Conservation (phyloP, 1,139 yeast species). For the Entelexis sorbosivorans region DNA sequence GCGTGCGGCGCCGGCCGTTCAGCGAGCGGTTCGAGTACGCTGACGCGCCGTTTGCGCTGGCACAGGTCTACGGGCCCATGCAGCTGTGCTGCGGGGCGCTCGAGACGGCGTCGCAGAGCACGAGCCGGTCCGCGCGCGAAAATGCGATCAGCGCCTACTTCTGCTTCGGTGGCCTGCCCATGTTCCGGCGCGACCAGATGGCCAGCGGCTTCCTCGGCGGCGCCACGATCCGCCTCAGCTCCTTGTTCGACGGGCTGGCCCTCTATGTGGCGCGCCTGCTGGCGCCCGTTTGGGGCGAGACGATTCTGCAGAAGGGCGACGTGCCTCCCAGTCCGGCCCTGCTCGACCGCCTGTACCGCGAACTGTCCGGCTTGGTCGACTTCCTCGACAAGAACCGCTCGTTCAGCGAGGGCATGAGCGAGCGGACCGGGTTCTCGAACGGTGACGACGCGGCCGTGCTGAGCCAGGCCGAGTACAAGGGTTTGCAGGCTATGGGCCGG, state of each 20-base stretch:
- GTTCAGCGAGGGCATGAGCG: slow-evolving; percentile 35
- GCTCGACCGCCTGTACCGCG: slow-evolving; percentile 28
- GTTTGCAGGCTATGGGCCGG: slow-evolving; percentile 66
- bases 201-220: slow-evolving; percentile 21
- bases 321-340: slow-evolving; percentile 28
- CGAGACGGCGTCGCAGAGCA: slow-evolving; percentile 61
- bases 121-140: slow-evolving; percentile 19
- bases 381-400: slow-evolving; percentile 33
- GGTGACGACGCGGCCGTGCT: slow-evolving; percentile 21
- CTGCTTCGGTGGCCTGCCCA: slow-evolving; percentile 25
- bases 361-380: slow-evolving; percentile 30
- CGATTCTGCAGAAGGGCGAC: slow-evolving; percentile 46
- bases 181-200: slow-evolving; percentile 22
- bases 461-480: slow-evolving; percentile 82
- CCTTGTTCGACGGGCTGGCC: slow-evolving; percentile 85
- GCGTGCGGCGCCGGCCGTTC: slow-evolving; percentile 69
- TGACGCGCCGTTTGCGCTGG: slow-evolving; percentile 39
- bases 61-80: slow-evolving; percentile 46
- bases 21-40: slow-evolving; percentile 63
- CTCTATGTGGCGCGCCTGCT: slow-evolving; percentile 67
- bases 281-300: slow-evolving; percentile 60
- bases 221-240: slow-evolving; percentile 66
- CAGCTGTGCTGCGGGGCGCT: slow-evolving; percentile 85
- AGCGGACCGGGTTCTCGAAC: slow-evolving; percentile 22
- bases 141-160: slow-evolving; percentile 21